phyloP scores from a whole-genome alignment of 176 grass and related monocot species.

The Canna indica region DNA sequence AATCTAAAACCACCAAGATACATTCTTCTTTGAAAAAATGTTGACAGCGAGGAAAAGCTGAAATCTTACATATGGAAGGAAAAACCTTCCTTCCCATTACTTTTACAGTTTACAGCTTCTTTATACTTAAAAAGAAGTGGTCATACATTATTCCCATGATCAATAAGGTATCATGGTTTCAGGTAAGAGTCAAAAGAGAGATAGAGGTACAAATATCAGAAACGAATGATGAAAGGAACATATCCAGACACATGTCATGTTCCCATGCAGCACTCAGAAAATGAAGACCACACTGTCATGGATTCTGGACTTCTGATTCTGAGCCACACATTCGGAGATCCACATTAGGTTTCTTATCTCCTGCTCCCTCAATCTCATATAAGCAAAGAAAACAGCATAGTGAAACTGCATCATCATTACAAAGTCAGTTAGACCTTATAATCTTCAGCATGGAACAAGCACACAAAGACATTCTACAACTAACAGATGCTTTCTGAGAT shows the following conservation, averaged over 20 bases:
- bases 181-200: not conserved
- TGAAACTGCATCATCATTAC: constrained; percentile 65
- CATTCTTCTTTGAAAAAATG: not conserved
- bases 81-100: not conserved
- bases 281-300: constrained; percentile 92
- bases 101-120: not conserved
- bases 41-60: not conserved
- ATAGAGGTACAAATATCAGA: not conserved
- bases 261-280: constrained; percentile 39
- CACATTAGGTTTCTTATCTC: constrained; percentile 99
- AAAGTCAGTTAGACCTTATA: not conserved
- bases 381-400: constrained; percentile 87
- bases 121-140: not conserved
- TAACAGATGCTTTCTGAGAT: not conserved
- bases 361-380: constrained; percentile 84
- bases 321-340: constrained; percentile 91
- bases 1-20: not conserved
- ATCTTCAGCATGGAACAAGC: not conserved
- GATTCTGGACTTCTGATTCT: constrained; percentile 88
- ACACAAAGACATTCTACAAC: not conserved
- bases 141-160: not conserved
- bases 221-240: not conserved
- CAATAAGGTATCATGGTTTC: not conserved
- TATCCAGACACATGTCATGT: not conserved
- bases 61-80: not conserved